Base-by-base conservation (phyloP, 2,329 filamentous ascomycete genomes). In the Zarea fungicola region DNA sequence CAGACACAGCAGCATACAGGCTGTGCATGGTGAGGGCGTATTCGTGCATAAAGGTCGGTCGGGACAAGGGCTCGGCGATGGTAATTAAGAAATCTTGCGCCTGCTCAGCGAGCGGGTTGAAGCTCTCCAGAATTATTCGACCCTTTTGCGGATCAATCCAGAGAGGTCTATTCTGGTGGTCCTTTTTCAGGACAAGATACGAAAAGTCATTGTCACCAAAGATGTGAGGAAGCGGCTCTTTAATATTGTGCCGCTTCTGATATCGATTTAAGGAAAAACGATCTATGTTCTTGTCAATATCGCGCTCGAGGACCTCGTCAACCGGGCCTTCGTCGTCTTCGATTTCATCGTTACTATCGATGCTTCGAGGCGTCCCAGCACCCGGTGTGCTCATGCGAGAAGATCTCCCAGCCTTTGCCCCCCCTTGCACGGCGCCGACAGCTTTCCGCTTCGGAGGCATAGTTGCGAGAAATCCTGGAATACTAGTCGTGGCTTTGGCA, bases 81-180 rank as follows among this genome's bases (percentile, higher is more conserved):
- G 90, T 95, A 58, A 91, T 93, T 50, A 96, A 74, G 62, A 96
- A 95, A 64, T 93, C 88, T 62, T 93, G 88, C 0, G 88, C 89
- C 59, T 89, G 83, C 40, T 83, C 76, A 49, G 89, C 88, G 47
- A 90, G 72, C 1, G 89, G 85, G 37, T 84, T 89, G 70, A 95
- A 96, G 57, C 87, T 92, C 72, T 96, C 90, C 35, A 96, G 76
- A n/a, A 91, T 89, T 60, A 96, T 90, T 55, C 84, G 82, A 23
- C 86, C 88, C 60, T 83, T 85, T 32, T 82, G 72, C 1, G 89
- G 85, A 62, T 95, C 88, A 56, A 96, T 89, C 87, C 88, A 95
- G 52, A 96, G 74, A 5, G 91, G 91, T 7, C 90, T 83, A 60
- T 87, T 86, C 50, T 82, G 78, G 70, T 92, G 88, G 65, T 96